A percentile compares a stretch with the other conserved stretches of the same genome.
These are phyloP conservation scores for Dactylellina sp. DNA, from an alignment of 2,329 filamentous ascomycete genomes.

Conservation along the genomic window DNA sequence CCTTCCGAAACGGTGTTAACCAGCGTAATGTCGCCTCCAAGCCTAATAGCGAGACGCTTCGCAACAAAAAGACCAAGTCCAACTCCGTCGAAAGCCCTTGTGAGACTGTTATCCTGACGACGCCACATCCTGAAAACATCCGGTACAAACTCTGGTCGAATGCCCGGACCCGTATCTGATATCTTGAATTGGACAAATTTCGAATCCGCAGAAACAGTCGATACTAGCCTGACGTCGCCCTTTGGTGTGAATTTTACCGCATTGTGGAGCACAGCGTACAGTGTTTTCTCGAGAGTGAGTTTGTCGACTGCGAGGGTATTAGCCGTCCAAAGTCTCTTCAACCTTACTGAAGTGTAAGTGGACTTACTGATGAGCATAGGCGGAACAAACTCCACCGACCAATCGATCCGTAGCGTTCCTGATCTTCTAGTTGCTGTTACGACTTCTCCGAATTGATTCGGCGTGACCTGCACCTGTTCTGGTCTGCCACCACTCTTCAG, in stretches of 20 bases:
- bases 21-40: constrained; percentile 76
- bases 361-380: constrained; percentile 67
- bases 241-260: constrained; percentile 78
- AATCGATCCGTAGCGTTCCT: constrained; percentile 61
- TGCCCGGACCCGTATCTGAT: constrained; percentile 76
- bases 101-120: constrained; percentile 75
- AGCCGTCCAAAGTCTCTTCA: not conserved
- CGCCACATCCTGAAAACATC: constrained; percentile 78
- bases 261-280: constrained; percentile 71
- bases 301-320: constrained; percentile 53
- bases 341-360: not conserved
- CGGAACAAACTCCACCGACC: constrained; percentile 66
- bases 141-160: constrained; percentile 74
- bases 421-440: constrained; percentile 53
- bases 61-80: constrained; percentile 78
- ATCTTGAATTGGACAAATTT: constrained; percentile 64
- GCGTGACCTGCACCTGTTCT: constrained; percentile 44
- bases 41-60: constrained; percentile 75
- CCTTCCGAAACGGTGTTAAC: constrained; percentile 73
- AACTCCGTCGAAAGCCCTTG: constrained; percentile 75
- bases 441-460: constrained; percentile 44
- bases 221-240: constrained; percentile 71
- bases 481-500: constrained; percentile 55
- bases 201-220: constrained; percentile 59
- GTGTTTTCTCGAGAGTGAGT: constrained; percentile 65